Conservation (phyloP, 371 early-diverging fungal species). For the Rhizopus arrhizus region DNA sequence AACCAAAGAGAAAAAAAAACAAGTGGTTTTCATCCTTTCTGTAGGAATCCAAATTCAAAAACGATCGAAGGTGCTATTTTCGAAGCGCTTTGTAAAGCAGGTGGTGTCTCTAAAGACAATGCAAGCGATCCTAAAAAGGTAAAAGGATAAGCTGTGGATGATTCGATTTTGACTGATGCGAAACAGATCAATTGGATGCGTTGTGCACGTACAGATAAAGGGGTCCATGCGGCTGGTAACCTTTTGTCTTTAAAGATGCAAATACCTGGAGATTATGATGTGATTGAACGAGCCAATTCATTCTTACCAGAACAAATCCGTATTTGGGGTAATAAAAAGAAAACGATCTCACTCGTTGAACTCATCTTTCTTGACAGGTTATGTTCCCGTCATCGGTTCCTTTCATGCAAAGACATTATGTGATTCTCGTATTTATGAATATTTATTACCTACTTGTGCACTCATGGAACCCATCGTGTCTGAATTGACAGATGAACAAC, state of each 20-base stretch:
- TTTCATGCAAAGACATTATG: constrained; percentile 94
- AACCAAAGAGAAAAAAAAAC: neutral
- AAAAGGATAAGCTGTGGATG: constrained; percentile 1
- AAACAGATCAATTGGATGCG: constrained; percentile 61
- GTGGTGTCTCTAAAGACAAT: constrained; percentile 81
- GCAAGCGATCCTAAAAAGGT: constrained; percentile 79
- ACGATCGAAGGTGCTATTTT: constrained; percentile 86
- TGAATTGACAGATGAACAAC: constrained; percentile 26
- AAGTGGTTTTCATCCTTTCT: neutral
- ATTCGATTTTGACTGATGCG: neutral
- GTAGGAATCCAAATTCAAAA: constrained; percentile 71
- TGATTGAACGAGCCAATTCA: constrained; percentile 76
- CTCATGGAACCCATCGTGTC: constrained; percentile 56
- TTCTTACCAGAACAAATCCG: constrained; percentile 81
- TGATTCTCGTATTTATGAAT: constrained; percentile 96
- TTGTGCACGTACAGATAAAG: constrained; percentile 99
- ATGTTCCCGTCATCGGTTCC: constrained; percentile 69
- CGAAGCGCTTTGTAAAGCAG: constrained; percentile 72
- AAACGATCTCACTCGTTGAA: no score
- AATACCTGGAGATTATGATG: constrained; percentile 55
- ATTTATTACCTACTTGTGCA: constrained; percentile 94
- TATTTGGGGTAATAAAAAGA: constrained; percentile 79
- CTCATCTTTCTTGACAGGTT: constrained; percentile 47
- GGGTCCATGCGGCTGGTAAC: constrained; percentile 98
- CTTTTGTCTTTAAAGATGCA: constrained; percentile 93